These are phyloP conservation scores for Collybia nuda DNA, from an alignment of 768 basidiomycete species.

Conservation along the genomic window DNA sequence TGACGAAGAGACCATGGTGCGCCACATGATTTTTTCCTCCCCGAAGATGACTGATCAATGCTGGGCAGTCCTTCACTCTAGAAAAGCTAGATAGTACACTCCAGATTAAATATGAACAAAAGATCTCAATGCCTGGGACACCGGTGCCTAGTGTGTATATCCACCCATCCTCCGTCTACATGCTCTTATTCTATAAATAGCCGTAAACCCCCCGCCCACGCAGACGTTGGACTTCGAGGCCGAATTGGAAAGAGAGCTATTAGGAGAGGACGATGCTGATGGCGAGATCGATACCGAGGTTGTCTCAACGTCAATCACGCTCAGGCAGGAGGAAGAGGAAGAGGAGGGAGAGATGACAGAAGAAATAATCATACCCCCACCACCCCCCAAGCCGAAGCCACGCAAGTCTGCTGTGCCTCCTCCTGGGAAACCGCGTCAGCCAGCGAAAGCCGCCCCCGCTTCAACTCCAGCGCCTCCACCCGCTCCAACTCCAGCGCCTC, in stretches of 20 bases:
- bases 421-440: too few species aligned
- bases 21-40: constrained; percentile 17
- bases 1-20: constrained; percentile 71
- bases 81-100: constrained; percentile 1
- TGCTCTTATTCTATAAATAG: constrained; percentile 8
- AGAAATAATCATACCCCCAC: constrained; percentile 25
- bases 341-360: constrained; percentile 19
- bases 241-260: constrained; percentile 25
- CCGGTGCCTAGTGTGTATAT: constrained; percentile 32
- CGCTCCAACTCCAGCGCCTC: constrained; percentile 5
- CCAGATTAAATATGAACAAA: constrained; percentile 60
- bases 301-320: constrained; percentile 25
- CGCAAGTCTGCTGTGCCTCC: too few species aligned
- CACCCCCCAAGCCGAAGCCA: constrained; percentile 29
- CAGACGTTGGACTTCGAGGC: constrained; percentile 18
- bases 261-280: constrained; percentile 26
- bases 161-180: neutral
- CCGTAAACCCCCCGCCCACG: constrained; percentile 20
- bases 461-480: constrained; percentile 16
- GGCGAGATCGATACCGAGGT: constrained; percentile 43
- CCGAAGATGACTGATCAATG: neutral
- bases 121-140: constrained; percentile 26
- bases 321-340: constrained; percentile 33
- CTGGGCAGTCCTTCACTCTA: neutral
- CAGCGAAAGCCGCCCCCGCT: constrained; percentile 21